Evolutionary conservation across 345 rosid genomes (phyloP), one percentile per base, ranked within the genome.

Genomic region (Pistacia atlantica): DNA sequence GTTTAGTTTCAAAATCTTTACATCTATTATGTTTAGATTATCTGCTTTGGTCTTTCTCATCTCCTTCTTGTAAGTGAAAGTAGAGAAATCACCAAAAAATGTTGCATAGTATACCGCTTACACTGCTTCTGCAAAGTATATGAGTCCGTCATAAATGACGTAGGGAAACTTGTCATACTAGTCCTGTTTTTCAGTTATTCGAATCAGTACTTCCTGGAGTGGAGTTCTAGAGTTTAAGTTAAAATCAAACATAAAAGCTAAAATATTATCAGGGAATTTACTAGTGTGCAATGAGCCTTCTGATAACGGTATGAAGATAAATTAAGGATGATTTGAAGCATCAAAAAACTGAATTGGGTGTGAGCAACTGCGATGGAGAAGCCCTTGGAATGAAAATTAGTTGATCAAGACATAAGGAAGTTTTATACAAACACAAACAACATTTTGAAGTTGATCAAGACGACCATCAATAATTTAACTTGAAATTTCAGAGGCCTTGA

Each of bases 341-440:
- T 22, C 25, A 22, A 22, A 22, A 22, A 22, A 22, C 25, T 22
- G 25, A 22, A 22, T 22, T 22, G 25, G 25, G 25, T 22, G 59
- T 83, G 91, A 77, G 81, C 78, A 58, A 91, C 70, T 5, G 90
- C 88, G 77, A 93, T 86, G 38, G 87, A 79, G 80, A 90, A 91
- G 9, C 92, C 93, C 5, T 78, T 85, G 2, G 81, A 82, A 61
- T 91, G 76, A 35, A 91, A 90, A 45, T 86, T 78, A 49, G 90
- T 66, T 86, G 92, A 22, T 22, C 25, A 86, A 91, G 90, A 37
- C 4, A 37, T 37, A 37, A 37, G 4, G 38, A 37, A 37, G 3
- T 37, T 37, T 37, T 37, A 37, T 4, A 37, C 38, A 37, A 37
- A 37, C 38, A 37, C 38, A 37, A 37, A 37, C 38, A 37, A 37